Evolutionary conservation across 176 grass and related monocot genomes (phyloP), one percentile per base, ranked within the genome.

Genomic region (Olyra latifolia): DNA sequence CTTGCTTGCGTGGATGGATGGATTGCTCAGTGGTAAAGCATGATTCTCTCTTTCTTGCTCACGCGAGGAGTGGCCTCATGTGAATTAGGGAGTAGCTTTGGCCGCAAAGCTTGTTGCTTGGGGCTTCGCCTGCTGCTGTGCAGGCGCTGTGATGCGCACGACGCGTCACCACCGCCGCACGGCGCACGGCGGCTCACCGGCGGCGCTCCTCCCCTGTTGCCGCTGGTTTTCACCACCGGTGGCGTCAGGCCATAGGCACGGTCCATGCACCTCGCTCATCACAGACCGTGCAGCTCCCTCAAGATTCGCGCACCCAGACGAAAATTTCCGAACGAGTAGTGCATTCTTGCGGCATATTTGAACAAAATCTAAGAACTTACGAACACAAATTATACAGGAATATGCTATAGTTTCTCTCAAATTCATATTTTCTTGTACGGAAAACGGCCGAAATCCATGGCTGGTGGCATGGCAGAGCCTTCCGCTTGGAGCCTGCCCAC

Each of bases 151-250:
- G n/a, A n/a, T n/a, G n/a, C n/a, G n/a, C 62, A 62, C 35, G 3
- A 39, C 24, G 8, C 39, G 19, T 46, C 25, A 61, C 76, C 67
- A 40, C 40, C 75, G 30, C 11, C 28, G 19, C 60, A 16, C 65
- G 47, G 2, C 38, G 47, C 66, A 59, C 40, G 73, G 40, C 64
- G 69, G 17, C 63, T 84, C 53, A 9, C 82, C 64, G 82, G 35
- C 62, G 35, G 56, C 55, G 22, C 25, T 27, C 56, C 53, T 83
- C 73, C 7, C 8, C 30, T 62, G 27, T 6, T 28, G 64, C 50
- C 13, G 35, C 52, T 32, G 59, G 17, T n/a, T 23, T 53, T n/a
- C n/a, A 8, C n/a, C 13, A 13, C 29, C 28, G 32, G 32, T 35
- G 32, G 32, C 32, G 66, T 38, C 12, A 3, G 25, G 22, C 17